Conservation (phyloP, 208 protist species). For the Leishmania amazonensis region DNA sequence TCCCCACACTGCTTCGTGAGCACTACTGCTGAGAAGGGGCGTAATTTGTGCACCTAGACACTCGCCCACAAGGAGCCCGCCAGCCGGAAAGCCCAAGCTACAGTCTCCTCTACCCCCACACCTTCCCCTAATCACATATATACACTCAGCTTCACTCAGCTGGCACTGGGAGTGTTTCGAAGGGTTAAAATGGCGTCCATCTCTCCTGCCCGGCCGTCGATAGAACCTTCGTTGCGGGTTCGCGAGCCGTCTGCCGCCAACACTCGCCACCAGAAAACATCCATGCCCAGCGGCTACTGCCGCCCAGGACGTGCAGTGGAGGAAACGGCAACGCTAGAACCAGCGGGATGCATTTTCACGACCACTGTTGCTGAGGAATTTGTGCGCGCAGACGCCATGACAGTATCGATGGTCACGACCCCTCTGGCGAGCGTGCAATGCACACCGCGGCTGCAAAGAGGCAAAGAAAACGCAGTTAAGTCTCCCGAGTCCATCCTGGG, state of each 20-base stretch:
- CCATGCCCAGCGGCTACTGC: neutral
- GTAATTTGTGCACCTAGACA: neutral
- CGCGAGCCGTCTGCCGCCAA: constrained; percentile 12
- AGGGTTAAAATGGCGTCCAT: constrained; percentile 1
- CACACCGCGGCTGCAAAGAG: neutral
- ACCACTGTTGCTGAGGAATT: neutral
- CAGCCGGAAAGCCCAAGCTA: neutral
- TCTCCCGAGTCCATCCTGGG: neutral
- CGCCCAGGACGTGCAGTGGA: neutral
- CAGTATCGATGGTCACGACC: neutral
- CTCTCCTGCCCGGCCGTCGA: neutral
- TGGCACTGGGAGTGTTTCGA: neutral
- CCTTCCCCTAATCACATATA: neutral
- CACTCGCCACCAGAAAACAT: neutral
- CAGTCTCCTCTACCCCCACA: neutral
- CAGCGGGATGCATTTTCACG: neutral
- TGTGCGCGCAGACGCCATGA: neutral
- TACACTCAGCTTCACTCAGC: neutral
- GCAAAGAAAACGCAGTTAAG: neutral
- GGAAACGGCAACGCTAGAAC: neutral
- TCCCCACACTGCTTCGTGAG: neutral
- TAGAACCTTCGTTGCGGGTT: constrained; percentile 15
- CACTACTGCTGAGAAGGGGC: neutral
- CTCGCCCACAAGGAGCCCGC: neutral
- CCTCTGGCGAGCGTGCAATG: constrained; percentile 2